Evolutionary conservation across 1,139 yeast species (phyloP), one percentile per base, ranked within the genome.

Genomic region (Trichomonascaceae sp.): DNA sequence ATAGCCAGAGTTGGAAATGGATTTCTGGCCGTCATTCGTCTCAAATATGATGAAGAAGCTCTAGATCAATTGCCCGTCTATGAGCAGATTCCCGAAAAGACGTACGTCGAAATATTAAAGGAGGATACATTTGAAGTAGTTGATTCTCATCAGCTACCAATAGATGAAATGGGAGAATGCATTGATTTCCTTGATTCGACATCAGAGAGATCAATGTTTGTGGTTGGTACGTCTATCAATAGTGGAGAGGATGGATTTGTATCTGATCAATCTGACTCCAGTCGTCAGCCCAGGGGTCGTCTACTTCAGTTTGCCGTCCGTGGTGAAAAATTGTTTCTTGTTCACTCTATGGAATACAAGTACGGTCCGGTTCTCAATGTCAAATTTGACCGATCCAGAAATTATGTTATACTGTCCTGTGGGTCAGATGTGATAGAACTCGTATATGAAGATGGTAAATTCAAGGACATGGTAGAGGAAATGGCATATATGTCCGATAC

Each of bases 101-200:
- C 50, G 2, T 38, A 19, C 20, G 17, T 47, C 13, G 45, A 47
- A 22, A 43, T 47, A 10, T 7, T 47, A n/a, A 27, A 19, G 12
- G 20, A 20, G 18, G 45, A 38, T n/a, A 47, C 50, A 18, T 43
- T 47, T 18, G 45, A 38, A 19, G 36, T 38, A 10, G 36, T 47
- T 17, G 50, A 36, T 17, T 38, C 44, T 38, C 15, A 13, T 20
- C 20, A 13, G 19, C 18, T 47, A 7, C 45, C 17, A 2, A 43
- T 20, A 10, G 30, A 47, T 12, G 45, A 38, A 27, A 43, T 47
- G 36, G 50, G 50, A 15, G 50, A 47, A 13, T 47, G 50, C 20
- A 3, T 47, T 9, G 44, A 30, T 5, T 38, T 43, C 39, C 12
- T 47, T 19, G 45, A 27, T 10, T n/a, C 43, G 13, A 17, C 19